A percentile compares a stretch with the other conserved stretches of the same genome.
Conservation (phyloP, 148 eudicot species). For the Vaccinium myrtillus region DNA sequence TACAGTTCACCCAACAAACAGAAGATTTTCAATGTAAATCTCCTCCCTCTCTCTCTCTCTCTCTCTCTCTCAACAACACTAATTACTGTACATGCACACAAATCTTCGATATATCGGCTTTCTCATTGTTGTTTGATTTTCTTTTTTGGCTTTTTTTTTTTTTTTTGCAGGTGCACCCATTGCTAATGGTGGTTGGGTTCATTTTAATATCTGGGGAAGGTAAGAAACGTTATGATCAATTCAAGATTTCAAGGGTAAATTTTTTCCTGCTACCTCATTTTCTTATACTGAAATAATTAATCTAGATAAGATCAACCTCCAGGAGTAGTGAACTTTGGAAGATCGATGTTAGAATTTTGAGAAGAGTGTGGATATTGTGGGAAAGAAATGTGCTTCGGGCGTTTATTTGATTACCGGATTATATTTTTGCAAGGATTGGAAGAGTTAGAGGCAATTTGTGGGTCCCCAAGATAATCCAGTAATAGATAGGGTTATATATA, state of each 20-base stretch:
- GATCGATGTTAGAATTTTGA: not conserved
- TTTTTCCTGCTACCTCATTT: not conserved
- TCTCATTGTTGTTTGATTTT: not conserved
- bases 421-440: not conserved
- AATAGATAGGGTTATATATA: too few relatives aligned
- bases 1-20: conserved; percentile 38
- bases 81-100: not conserved
- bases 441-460: not conserved
- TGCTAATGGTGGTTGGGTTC: conserved; percentile 48
- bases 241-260: not conserved
- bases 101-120: not conserved
- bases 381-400: not conserved
- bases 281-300: not conserved
- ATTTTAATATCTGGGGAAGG: conserved; percentile 49
- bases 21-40: conserved; percentile 58
- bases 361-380: not conserved
- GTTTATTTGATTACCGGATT: not conserved
- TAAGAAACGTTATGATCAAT: conserved; percentile 14
- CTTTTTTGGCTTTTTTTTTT: not conserved
- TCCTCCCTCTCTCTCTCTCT: not conserved
- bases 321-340: not conserved
- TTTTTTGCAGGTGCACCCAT: conserved; percentile 50
- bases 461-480: not conserved
- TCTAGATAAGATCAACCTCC: not conserved
- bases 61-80: not conserved